Percentiles rank a stretch among this genome's conserved stretches.
Conservation (phyloP, 2,329 filamentous ascomycete species). For the Zymoseptoria pseudotritici region DNA sequence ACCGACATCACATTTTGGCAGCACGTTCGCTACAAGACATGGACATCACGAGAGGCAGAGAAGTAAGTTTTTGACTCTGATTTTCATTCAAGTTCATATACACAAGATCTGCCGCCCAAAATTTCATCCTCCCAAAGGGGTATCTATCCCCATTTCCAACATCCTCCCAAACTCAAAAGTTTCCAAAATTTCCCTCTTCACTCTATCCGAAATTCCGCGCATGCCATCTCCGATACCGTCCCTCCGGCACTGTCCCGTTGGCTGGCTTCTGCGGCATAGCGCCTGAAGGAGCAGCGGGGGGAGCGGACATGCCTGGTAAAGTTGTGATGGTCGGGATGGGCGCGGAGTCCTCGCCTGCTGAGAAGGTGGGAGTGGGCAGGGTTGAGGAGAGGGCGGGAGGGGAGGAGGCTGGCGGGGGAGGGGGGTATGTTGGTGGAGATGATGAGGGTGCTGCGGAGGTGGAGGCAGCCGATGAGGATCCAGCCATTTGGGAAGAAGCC, state of each 20-base stretch:
- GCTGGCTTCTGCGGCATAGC: neutral
- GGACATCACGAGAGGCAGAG: neutral
- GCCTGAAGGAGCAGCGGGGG: neutral
- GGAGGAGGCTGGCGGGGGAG: neutral
- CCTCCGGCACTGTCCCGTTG: neutral
- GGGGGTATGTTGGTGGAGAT: constrained; percentile 2
- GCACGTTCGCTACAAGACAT: neutral
- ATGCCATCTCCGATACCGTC: neutral
- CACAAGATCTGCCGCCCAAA: neutral
- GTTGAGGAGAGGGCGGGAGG: neutral
- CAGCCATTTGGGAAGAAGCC: no score
- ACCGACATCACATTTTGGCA: no score
- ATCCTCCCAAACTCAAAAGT: no score
- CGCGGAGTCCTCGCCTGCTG: neutral
- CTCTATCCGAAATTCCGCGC: neutral
- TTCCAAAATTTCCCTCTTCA: neutral
- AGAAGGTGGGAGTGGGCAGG: neutral
- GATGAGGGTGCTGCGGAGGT: neutral
- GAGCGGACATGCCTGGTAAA: neutral
- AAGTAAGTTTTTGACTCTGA: neutral
- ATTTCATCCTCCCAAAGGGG: neutral
- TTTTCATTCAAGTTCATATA: neutral
- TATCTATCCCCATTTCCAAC: neutral
- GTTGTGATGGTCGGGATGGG: constrained; percentile 7
- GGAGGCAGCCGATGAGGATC: neutral